phyloP scores from a whole-genome alignment of 345 rosid species.

The Eucalyptus grandis region DNA sequence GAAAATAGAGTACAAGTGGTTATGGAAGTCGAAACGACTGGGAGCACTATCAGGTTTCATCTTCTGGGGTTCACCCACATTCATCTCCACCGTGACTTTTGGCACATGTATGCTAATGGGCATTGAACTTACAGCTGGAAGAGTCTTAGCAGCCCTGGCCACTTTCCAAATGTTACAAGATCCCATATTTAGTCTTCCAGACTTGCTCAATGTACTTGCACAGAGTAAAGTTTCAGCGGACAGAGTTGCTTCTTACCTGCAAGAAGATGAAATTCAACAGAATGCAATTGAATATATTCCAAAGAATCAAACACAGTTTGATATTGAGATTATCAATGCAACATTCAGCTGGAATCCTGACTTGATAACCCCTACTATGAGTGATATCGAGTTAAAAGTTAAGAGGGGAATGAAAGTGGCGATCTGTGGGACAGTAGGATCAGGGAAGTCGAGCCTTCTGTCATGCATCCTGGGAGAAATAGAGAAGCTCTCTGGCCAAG shows the following conservation, averaged over 20 bases:
- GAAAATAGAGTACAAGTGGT: constrained; percentile 47
- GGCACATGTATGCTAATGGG: constrained; percentile 56
- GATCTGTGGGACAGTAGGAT: constrained; percentile 79
- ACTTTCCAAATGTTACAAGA: constrained; percentile 89
- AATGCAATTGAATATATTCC: constrained; percentile 42
- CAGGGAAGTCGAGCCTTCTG: constrained; percentile 87
- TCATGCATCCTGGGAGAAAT: constrained; percentile 77
- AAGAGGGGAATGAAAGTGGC: constrained; percentile 84
- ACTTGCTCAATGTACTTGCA: constrained; percentile 61
- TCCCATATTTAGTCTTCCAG: constrained; percentile 79
- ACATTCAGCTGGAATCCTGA: constrained; percentile 67
- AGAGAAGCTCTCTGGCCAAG: constrained; percentile 52
- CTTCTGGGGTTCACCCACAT: constrained; percentile 88
- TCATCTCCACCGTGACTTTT: constrained; percentile 73
- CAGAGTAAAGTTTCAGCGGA: constrained; percentile 83
- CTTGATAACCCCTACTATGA: constrained; percentile 37
- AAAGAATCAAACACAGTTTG: constrained; percentile 24
- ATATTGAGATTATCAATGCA: constrained; percentile 52
- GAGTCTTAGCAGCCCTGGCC: constrained; percentile 77
- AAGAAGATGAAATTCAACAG: constrained; percentile 63
- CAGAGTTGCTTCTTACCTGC: constrained; percentile 65
- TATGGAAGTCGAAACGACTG: constrained; percentile 60
- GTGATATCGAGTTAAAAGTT: constrained; percentile 46
- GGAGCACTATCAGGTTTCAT: constrained; percentile 56
- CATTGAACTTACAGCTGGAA: constrained; percentile 74